A percentile compares a stretch with the other conserved stretches of the same genome.
These are phyloP conservation scores for Calonectria pauciramosa DNA, from an alignment of 2,329 filamentous ascomycete species.

Conservation along the genomic window DNA sequence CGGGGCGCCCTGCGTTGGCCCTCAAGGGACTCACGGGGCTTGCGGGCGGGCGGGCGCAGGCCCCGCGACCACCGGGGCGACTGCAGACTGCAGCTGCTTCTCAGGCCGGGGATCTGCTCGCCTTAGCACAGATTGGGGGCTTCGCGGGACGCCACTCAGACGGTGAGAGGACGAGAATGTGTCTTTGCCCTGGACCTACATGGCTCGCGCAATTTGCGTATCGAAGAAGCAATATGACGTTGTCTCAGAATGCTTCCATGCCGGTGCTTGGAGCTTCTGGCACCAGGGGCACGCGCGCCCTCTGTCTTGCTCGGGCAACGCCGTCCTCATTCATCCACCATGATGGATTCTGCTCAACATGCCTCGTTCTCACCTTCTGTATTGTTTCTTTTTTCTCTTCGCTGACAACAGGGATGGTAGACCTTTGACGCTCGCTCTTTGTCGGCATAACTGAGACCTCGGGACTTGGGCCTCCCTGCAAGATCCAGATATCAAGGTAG, in stretches of 20 bases:
- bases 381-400: background rate
- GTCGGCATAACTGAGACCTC: background rate
- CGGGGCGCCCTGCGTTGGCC: conserved; percentile 16
- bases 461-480: conserved; percentile 7
- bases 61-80: background rate
- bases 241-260: conserved; percentile 19
- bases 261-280: background rate
- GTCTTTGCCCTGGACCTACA: conserved; percentile 11
- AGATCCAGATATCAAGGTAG: conserved; percentile 11
- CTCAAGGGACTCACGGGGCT: conserved; percentile 27
- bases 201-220: conserved; percentile 29
- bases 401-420: background rate
- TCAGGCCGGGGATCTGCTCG: conserved; percentile 21
- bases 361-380: background rate
- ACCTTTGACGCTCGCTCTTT: background rate
- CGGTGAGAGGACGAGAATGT: conserved; percentile 25
- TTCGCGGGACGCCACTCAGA: conserved; percentile 34
- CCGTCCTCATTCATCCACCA: background rate
- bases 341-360: background rate
- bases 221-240: conserved; percentile 25
- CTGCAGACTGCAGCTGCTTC: background rate
- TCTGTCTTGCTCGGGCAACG: conserved; percentile 2
- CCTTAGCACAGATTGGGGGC: conserved; percentile 13
- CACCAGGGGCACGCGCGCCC: background rate
- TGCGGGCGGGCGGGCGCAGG: conserved; percentile 2